Base-by-base conservation (phyloP, 352 stramenopile genomes). In the Peronospora belbahrii region DNA sequence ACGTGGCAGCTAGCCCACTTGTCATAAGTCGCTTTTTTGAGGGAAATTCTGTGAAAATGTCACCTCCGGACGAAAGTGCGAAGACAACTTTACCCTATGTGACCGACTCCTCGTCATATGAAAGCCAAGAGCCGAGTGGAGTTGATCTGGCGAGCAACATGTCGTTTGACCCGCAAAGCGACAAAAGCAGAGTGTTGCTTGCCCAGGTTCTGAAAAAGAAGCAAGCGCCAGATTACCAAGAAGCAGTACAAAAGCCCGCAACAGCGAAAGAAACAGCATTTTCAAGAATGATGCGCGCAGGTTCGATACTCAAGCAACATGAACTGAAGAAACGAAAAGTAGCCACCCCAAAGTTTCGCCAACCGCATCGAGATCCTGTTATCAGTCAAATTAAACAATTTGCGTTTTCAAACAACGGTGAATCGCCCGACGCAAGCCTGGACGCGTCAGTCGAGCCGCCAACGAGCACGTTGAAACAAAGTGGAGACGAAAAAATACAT, bases 221-320 rank as follows among this genome's bases (percentile, higher is more conserved):
- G 22, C 40, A 47, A 37, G 39, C 42, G 3, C 64, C 69, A 6
- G 66, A 55, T 48, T 36, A 20, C 10, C 37, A 38, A 41, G 18
- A 50, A 17, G 5, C 28, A 27, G 20, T 7, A 10, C 25, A 8
- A 15, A 31, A n/a, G 14, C 8, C 33, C 4, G 6, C 31, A 14
- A n/a, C 35, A 1, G 42, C 43, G 6, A 77, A 79, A 37, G 74
- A 88, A 48, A 92, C 83, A n/a, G 80, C 80, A 1, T 92, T 92
- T 46, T 71, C 75, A 22, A 65, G 80, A 18, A 86, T 92, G 74
- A 87, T 92, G 72, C 59, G 65, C 10, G 80, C 80, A 14, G 77
- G 76, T 0, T 76, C 73, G 18, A 52, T 67, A 40, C 49, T 85
- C 9, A 65, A 76, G 17, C 73, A 75, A 24, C 56, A 79, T 13